Evolutionary conservation across 1,284 basidiomycete species (phyloP).

Genomic region (Coniferiporia sulphurascens): DNA sequence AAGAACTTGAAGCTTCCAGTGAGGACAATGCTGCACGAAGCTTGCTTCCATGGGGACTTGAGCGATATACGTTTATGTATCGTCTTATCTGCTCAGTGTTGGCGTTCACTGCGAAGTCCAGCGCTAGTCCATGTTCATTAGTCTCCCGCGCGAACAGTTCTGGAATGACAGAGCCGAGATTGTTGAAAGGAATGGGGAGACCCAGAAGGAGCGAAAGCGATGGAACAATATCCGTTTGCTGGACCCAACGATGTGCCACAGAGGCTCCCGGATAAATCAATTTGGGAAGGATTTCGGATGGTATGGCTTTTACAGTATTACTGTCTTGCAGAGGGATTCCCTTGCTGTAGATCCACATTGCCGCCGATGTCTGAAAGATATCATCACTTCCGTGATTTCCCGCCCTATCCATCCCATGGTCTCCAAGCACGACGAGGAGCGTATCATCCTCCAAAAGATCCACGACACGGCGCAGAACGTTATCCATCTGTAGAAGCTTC

Average conservation of each 20-base stretch:
- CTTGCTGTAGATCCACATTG: slow-evolving; percentile 90
- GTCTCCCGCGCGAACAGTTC: slow-evolving; percentile 64
- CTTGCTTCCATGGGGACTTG: slow-evolving; percentile 65
- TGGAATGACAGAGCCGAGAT: slow-evolving; percentile 87
- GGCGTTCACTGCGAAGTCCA: slow-evolving; percentile 61
- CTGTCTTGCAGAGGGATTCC: slow-evolving; percentile 38
- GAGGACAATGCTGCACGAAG: slow-evolving; percentile 57
- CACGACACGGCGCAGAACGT: slow-evolving; percentile 69
- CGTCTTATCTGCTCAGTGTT: slow-evolving; percentile 76
- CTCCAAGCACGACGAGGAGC: slow-evolving; percentile 87
- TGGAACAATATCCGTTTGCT: slow-evolving; percentile 94
- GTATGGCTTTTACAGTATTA: slow-evolving; percentile 31
- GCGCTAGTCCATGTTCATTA: slow-evolving; percentile 16
- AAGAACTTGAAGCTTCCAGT: slow-evolving; percentile 42
- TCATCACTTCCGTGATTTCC: slow-evolving; percentile 97
- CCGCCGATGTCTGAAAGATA: slow-evolving; percentile 80
- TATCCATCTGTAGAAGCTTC: slow-evolving; percentile 86
- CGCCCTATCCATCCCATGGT: slow-evolving; percentile 95
- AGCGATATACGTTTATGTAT: slow-evolving; percentile 76
- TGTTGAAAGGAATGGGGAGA: slow-evolving; percentile 93
- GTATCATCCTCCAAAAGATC: slow-evolving; percentile 73
- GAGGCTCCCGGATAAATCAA: slow-evolving; percentile 59
- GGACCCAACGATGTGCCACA: slow-evolving; percentile 60
- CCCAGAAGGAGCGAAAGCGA: slow-evolving; percentile 88
- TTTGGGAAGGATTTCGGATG: slow-evolving; percentile 46